These are phyloP conservation scores for Pyricularia sp. DNA, from an alignment of 2,329 filamentous ascomycete species.

Conservation along the genomic window DNA sequence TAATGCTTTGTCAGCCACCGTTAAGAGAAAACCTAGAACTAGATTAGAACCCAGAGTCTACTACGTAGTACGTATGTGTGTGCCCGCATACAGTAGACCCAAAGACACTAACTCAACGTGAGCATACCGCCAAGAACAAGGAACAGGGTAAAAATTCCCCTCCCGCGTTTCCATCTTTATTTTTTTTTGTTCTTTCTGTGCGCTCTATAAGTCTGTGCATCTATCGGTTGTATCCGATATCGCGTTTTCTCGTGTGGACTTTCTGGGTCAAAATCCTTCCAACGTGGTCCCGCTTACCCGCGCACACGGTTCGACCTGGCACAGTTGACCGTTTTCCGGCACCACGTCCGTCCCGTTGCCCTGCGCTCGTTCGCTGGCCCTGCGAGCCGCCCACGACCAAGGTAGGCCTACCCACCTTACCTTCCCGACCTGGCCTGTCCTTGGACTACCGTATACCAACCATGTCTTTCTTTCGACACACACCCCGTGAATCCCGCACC, in stretches of 20 bases:
- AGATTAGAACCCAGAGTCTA: background rate
- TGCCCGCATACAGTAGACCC: background rate
- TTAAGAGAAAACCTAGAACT: background rate
- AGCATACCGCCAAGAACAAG: background rate
- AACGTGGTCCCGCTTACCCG: background rate
- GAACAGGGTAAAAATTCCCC: background rate
- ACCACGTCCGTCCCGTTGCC: background rate
- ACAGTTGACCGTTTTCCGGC: background rate
- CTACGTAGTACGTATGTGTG: background rate
- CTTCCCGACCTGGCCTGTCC: background rate
- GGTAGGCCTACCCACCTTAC: background rate
- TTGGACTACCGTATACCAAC: background rate
- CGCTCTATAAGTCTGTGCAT: background rate
- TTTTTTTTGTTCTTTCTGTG: background rate
- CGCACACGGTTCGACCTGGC: background rate
- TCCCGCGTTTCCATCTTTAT: background rate
- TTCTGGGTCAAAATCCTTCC: background rate
- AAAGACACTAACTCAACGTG: background rate
- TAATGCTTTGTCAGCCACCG: too few species aligned
- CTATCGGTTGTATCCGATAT: background rate
- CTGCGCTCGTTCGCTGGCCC: background rate
- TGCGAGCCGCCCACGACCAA: background rate
- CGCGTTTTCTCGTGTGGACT: background rate
- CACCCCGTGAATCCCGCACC: background rate
- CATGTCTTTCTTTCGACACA: background rate